Evolutionary conservation across 495 filamentous ascomycete species (phyloP).

Genomic region (Hypoxylon cercidicola): DNA sequence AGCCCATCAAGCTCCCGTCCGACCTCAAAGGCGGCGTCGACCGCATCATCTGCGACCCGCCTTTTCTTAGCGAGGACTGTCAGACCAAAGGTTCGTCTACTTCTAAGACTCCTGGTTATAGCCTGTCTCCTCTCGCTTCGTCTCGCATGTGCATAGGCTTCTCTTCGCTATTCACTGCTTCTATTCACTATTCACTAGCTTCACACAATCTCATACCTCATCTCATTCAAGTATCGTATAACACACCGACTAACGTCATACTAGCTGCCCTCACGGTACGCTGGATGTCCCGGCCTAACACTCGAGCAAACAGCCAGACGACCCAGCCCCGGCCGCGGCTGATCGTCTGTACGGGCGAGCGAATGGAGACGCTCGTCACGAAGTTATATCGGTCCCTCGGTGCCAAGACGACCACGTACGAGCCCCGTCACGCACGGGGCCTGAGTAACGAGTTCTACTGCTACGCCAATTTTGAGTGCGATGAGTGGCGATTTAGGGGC

Average conservation of each 20-base stretch:
- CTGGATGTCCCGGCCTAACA: conserved; percentile 65
- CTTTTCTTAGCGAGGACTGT: conserved; percentile 81
- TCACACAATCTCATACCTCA: not conserved
- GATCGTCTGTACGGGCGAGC: conserved; percentile 78
- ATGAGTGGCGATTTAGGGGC: conserved; percentile 59
- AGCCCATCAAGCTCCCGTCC: conserved; percentile 69
- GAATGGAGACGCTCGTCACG: conserved; percentile 65
- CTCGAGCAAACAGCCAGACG: not conserved
- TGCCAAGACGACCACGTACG: conserved; percentile 65
- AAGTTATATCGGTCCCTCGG: conserved; percentile 63
- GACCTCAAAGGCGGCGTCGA: conserved; percentile 72
- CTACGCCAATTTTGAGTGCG: conserved; percentile 77
- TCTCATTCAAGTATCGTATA: conserved; percentile 1
- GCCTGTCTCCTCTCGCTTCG: too few relatives aligned
- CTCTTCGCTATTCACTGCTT: not conserved
- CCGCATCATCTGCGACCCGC: conserved; percentile 78
- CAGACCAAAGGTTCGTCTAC: conserved; percentile 73
- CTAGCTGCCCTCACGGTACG: conserved; percentile 76
- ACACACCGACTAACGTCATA: not conserved
- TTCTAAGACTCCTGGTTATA: too few relatives aligned
- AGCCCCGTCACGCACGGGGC: conserved; percentile 71
- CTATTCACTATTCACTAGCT: not conserved
- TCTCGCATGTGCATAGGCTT: not conserved
- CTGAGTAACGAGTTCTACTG: conserved; percentile 83
- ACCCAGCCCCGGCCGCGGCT: conserved; percentile 43